phyloP scores from a whole-genome alignment of 352 stramenopile species.

The Stramenopiles sp. region DNA sequence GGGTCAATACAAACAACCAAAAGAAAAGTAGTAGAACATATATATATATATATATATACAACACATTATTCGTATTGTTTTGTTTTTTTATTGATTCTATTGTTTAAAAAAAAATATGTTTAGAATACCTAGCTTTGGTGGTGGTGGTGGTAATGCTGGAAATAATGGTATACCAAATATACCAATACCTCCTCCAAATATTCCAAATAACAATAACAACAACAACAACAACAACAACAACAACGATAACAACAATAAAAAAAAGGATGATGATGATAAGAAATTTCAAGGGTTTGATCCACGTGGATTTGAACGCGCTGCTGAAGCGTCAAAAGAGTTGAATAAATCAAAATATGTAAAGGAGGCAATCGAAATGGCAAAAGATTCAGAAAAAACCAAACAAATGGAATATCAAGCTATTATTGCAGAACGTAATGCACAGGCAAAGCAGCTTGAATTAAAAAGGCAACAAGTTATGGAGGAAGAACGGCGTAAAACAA shows the following conservation, averaged over 20 bases:
- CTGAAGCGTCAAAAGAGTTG: conserved; percentile 88
- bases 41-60: not conserved
- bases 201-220: not conserved
- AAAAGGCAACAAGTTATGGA: conserved; percentile 84
- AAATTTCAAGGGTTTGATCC: conserved; percentile 58
- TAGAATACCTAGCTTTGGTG: not conserved
- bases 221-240: not conserved
- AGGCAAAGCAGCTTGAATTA: conserved; percentile 72
- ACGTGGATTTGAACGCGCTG: conserved; percentile 81
- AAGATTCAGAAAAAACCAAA: conserved; percentile 82
- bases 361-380: conserved; percentile 80
- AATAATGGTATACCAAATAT: not conserved
- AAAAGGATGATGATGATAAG: not conserved
- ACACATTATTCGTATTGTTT: no score
- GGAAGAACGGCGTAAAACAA: conserved; percentile 83
- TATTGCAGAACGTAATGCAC: conserved; percentile 38
- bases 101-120: not conserved
- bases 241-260: not conserved
- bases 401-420: conserved; percentile 72
- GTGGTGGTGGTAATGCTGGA: no score
- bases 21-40: no score
- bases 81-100: no score
- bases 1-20: no score
- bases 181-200: not conserved
- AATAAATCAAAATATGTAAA: conserved; percentile 75